A percentile compares a stretch with the other conserved stretches of the same genome.
These are phyloP conservation scores for Luzula sylvatica DNA, from an alignment of 176 grass and related monocot species.

Conservation along the genomic window DNA sequence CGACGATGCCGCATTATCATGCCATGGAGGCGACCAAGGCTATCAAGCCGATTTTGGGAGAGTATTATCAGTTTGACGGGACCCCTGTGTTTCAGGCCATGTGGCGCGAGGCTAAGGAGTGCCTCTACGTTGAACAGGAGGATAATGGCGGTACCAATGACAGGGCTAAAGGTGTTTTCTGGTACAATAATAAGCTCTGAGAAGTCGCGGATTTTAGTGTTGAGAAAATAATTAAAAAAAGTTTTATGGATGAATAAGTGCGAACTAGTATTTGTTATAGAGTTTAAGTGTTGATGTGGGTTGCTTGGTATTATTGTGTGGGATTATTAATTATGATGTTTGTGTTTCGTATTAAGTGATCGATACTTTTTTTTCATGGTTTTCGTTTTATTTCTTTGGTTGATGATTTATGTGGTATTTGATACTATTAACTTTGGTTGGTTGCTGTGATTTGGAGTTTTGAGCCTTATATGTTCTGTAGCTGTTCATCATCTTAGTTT, in stretches of 20 bases:
- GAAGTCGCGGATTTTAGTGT: background rate
- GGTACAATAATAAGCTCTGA: slow-evolving; percentile 90
- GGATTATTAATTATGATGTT: too few relatives aligned
- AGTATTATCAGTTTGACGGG: slow-evolving; percentile 84
- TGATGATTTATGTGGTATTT: too few relatives aligned
- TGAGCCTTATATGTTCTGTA: too few relatives aligned
- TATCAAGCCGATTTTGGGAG: slow-evolving; percentile 69
- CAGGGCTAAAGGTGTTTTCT: slow-evolving; percentile 56
- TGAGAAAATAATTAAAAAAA: too few relatives aligned
- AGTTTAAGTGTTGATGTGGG: background rate
- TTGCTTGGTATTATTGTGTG: too few relatives aligned
- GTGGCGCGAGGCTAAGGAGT: slow-evolving; percentile 77
- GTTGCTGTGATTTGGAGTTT: too few relatives aligned
- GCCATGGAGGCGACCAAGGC: slow-evolving; percentile 91
- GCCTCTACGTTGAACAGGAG: slow-evolving; percentile 63
- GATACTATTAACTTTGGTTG: too few relatives aligned
- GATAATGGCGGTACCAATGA: slow-evolving; percentile 18
- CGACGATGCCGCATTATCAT: slow-evolving; percentile 97
- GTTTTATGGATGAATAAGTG: too few relatives aligned
- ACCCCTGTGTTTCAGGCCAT: slow-evolving; percentile 57
- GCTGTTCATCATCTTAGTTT: too few relatives aligned
- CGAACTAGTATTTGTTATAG: background rate
- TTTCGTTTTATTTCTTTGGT: too few relatives aligned
- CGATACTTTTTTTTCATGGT: too few relatives aligned
- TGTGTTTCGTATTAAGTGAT: too few relatives aligned